phyloP scores from a whole-genome alignment of 2,329 filamentous ascomycete genomes.

The Venturia asperata region DNA sequence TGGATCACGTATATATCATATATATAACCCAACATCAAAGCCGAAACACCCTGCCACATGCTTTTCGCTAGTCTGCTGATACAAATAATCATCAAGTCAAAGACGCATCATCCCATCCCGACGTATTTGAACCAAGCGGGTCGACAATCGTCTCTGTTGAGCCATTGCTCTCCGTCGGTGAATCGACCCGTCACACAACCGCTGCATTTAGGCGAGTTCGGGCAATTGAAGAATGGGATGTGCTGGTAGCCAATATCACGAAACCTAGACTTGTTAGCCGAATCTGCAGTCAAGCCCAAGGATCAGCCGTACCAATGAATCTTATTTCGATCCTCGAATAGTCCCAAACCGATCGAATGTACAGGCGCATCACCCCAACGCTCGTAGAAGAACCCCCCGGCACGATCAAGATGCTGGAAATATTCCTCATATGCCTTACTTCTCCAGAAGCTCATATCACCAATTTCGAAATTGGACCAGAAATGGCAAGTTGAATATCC shows the following conservation, averaged over 20 bases:
- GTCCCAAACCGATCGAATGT: conserved; percentile 82
- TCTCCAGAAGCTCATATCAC: conserved; percentile 86
- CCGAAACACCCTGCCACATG: conserved; percentile 3
- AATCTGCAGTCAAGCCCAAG: too few relatives aligned
- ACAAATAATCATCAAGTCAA: neutral
- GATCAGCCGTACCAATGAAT: conserved; percentile 72
- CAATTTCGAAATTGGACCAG: conserved; percentile 99
- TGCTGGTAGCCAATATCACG: conserved; percentile 98
- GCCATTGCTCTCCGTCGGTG: conserved; percentile 78
- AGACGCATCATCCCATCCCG: conserved; percentile 56
- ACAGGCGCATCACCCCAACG: conserved; percentile 97
- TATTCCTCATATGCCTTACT: conserved; percentile 88
- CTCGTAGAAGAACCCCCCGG: conserved; percentile 97
- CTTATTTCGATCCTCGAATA: conserved; percentile 85
- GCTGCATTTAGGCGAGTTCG: conserved; percentile 88
- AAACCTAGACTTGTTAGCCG: conserved; percentile 61
- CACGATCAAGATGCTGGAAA: conserved; percentile 88
- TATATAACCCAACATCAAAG: conserved; percentile 6
- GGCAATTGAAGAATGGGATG: conserved; percentile 97
- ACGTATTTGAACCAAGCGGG: conserved; percentile 97
- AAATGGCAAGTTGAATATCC: conserved; percentile 98
- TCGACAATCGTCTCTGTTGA: conserved; percentile 87
- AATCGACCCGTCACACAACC: conserved; percentile 81
- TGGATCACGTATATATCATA: conserved; percentile 3
- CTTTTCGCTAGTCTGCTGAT: neutral